Evolutionary conservation across 805 yeast species (phyloP), one percentile per base, ranked within the genome.

Genomic region (Kregervanrija delftensis): DNA sequence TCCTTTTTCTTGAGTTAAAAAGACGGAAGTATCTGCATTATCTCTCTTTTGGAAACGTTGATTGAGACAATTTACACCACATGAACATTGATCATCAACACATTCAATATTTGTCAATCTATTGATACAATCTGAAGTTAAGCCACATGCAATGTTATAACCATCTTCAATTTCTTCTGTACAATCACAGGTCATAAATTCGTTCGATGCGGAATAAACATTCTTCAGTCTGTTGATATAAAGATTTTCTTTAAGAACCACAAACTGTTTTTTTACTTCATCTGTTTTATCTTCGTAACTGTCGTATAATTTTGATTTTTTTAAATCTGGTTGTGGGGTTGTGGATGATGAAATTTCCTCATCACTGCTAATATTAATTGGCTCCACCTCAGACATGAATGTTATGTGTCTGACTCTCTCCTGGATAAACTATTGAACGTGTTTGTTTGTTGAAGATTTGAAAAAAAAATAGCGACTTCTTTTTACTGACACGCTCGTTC

Each of bases 21-120:
- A 79, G n/a, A 93, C 84, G 30, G 86, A 78, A n/a, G 90, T 82
- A 9, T 70, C 55, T 1, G 96, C 86, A 60, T 83, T 86, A 60
- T 83, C 76, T 46, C 71, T 71, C 43, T 72, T 74, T 63, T 93
- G 99, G 61, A 91, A 91, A 46, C 98, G 67, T 61, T 89, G 96
- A 61, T 91, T 91, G 50, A 74, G 80, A 67, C 99, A 91, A 55
- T 75, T 70, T 30, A 71, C 69, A 31, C 96, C 96, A 64, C 98
- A 91, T 12, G 72, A 66, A 57, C 86, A 77, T 40, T 73, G 69
- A 14, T 72, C 84, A 57, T 83, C 77, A 2, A 81, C 75, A 74
- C 99, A 91, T 64, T 91, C 99, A 40, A 91, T 89, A 35, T 89
- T 84, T 0, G 98, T 93, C 42, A 89, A 75, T 42, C 98, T 68